A percentile compares a stretch with the other conserved stretches of the same genome.
Evolutionary conservation across 75 land plant genomes (phyloP).

Genomic region (Isoetes taiwanensis): DNA sequence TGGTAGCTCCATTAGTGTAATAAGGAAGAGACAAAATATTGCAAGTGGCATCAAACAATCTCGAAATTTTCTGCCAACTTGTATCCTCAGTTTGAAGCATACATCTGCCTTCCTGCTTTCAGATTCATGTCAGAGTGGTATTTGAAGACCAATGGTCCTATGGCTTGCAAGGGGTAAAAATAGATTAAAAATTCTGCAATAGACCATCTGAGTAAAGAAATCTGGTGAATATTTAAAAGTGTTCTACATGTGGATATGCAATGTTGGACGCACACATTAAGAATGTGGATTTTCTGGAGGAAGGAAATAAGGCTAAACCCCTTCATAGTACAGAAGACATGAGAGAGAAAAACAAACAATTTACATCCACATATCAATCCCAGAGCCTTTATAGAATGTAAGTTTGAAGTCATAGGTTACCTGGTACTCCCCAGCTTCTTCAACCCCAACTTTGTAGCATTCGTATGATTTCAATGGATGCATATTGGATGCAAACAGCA

Average conservation of each 20-base stretch:
- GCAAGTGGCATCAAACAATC: too few species aligned
- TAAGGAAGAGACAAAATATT: too few species aligned
- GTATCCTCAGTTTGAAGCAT: too few species aligned
- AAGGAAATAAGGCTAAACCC: background rate
- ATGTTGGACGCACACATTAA: background rate
- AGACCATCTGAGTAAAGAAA: too few species aligned
- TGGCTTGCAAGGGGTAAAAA: too few species aligned
- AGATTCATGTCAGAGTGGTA: too few species aligned
- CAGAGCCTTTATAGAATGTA: background rate
- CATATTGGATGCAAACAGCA: slow-evolving; percentile 81
- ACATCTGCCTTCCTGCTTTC: too few species aligned
- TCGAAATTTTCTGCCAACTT: too few species aligned
- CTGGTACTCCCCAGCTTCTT: slow-evolving; percentile 93
- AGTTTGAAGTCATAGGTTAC: slow-evolving; percentile 33
- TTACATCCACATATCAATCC: background rate
- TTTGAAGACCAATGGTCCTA: too few species aligned
- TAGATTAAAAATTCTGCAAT: too few species aligned
- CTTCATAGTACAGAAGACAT: background rate
- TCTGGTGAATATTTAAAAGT: background rate
- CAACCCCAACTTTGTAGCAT: slow-evolving; percentile 50
- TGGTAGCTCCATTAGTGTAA: too few species aligned
- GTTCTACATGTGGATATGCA: background rate
- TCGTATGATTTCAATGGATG: slow-evolving; percentile 49
- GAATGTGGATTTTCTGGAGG: background rate
- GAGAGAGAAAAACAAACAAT: background rate